Base-by-base conservation (phyloP, 768 basidiomycete genomes). In the Mrakia frigida region DNA sequence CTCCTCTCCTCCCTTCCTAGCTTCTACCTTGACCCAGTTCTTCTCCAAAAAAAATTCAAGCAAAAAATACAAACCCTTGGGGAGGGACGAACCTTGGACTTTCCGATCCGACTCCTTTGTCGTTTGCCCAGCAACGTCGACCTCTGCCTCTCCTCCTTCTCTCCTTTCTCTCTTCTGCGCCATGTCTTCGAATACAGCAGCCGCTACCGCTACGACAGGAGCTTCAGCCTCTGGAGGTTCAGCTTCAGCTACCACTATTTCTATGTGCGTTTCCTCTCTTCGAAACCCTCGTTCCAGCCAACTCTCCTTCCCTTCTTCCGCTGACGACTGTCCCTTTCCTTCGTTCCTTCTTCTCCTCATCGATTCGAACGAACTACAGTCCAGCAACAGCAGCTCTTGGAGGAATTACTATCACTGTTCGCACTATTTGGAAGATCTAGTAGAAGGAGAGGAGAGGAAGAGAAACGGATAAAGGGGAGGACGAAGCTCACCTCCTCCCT, bases 321-420 rank as follows among this genome's bases (percentile, higher is more conserved):
- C 25, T 35, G n/a, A 16, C 67, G 3, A n/a, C n/a, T n/a, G n/a
- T n/a, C n/a, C n/a, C 33, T 41, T 35, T 25, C 11, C 35, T 33
- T 23, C 28, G 28, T 46, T 13, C 11, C 18, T 1, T 7, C 21
- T 21, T 14, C 6, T 70, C 9, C 16, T 23, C 56, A 4, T 70
- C 31, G 9, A 11, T 9, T 28, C 4, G 9, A 4, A n/a, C 33
- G n/a, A 3, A n/a, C 25, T 68, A 0, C 37, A 80, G 80, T 56
- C 79, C 80, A 11, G 74, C 76, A 61, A 81, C 80, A 18, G 79
- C 79, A 63, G 80, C 83, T 21, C 80, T 80, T 14, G 84, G 92
- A 31, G 85, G 87, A n/a, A 82, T 92, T 71, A 87, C 87, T 77
- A 88, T 93, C 81, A 92, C 92, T 60, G 77, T 78, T 1, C 13